These are phyloP conservation scores for Buddleja alternifolia DNA, from an alignment of 257 asterid genomes.

Conservation along the genomic window DNA sequence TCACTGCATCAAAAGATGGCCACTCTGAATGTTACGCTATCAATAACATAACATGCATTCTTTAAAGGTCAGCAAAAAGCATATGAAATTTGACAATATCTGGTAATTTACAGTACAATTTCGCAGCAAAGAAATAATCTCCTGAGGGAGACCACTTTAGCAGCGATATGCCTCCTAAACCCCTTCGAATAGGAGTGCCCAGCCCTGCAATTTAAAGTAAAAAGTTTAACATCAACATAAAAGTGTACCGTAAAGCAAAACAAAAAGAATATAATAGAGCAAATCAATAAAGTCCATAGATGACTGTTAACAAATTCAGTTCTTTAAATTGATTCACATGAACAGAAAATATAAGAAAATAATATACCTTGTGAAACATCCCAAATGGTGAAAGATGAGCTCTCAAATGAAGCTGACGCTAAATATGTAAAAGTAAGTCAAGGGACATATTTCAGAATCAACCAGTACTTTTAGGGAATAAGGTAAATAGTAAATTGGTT, in stretches of 20 bases:
- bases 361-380: conserved; percentile 90
- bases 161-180: conserved; percentile 94
- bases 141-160: conserved; percentile 98
- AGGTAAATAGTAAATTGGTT: not conserved
- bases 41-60: conserved; percentile 22
- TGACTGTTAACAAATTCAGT: not conserved
- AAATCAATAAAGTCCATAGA: not conserved
- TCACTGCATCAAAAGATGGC: conserved; percentile 61
- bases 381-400: conserved; percentile 94
- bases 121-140: conserved; percentile 87
- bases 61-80: conserved; percentile 19
- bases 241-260: conserved; percentile 19
- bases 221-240: conserved; percentile 14
- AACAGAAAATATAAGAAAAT: conserved; percentile 24
- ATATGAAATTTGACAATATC: conserved; percentile 20
- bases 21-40: conserved; percentile 17
- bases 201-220: conserved; percentile 53
- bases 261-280: conserved; percentile 1
- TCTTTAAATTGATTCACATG: not conserved
- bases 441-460: conserved; percentile 40
- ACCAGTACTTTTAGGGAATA: not conserved
- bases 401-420: conserved; percentile 92
- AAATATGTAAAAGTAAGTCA: conserved; percentile 73
- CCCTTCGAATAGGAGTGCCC: conserved; percentile 95
- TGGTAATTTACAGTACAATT: conserved; percentile 64